phyloP scores from a whole-genome alignment of 176 grass and related monocot species.

The Miscanthus lutarioriparius region DNA sequence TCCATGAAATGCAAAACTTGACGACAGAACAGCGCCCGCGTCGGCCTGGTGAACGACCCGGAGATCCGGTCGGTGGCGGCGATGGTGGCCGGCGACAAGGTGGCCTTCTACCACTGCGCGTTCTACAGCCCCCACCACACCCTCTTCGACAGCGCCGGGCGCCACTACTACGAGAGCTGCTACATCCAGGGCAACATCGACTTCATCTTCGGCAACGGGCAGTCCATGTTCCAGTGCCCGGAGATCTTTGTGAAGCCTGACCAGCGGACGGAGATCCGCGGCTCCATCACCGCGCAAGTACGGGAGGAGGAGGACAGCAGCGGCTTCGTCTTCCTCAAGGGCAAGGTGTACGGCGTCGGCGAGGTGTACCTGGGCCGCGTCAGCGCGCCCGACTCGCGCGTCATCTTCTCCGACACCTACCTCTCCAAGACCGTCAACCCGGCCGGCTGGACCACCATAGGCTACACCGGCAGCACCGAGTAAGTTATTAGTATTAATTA shows the following conservation, averaged over 20 bases:
- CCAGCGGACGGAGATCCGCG: conserved; percentile 56
- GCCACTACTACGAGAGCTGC: conserved; percentile 91
- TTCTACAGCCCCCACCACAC: conserved; percentile 90
- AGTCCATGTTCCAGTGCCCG: conserved; percentile 83
- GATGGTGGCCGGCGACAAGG: conserved; percentile 81
- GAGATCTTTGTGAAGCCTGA: conserved; percentile 90
- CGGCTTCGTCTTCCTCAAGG: conserved; percentile 88
- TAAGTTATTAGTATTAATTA: conserved; percentile 4
- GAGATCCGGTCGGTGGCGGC: conserved; percentile 54
- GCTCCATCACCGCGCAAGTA: conserved; percentile 70
- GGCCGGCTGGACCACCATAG: conserved; percentile 52
- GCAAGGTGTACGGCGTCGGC: conserved; percentile 78
- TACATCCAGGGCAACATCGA: conserved; percentile 98
- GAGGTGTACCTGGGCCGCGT: conserved; percentile 71
- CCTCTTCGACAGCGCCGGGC: conserved; percentile 65
- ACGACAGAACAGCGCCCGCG: conserved; percentile 33
- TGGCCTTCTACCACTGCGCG: conserved; percentile 86
- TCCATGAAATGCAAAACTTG: neutral
- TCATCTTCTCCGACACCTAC: conserved; percentile 69
- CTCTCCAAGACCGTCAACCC: conserved; percentile 71
- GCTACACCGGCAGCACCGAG: conserved; percentile 55
- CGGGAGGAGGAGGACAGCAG: conserved; percentile 46
- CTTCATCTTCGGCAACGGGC: conserved; percentile 84
- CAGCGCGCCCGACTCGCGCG: conserved; percentile 53
- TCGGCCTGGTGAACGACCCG: conserved; percentile 17